A percentile compares a stretch with the other conserved stretches of the same genome.
Conservation (phyloP, 2,329 filamentous ascomycete genomes). For the Fonsecaea erecta region DNA sequence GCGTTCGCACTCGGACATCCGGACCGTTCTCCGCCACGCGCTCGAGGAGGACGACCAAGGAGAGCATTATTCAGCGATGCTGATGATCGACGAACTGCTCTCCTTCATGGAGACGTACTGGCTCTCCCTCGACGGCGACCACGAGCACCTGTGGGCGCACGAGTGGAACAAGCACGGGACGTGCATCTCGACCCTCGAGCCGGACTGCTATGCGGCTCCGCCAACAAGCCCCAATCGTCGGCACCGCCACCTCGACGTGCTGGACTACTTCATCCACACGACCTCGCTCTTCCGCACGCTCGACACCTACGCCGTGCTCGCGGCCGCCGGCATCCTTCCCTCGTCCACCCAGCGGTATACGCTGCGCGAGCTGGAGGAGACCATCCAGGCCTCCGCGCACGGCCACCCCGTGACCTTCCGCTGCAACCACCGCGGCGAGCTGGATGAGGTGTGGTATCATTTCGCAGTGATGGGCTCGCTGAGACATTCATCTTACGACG, state of each 20-base stretch:
- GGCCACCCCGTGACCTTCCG: constrained; percentile 63
- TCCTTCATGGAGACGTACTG: constrained; percentile 72
- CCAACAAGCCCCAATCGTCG: constrained; percentile 43
- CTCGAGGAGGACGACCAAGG: not conserved
- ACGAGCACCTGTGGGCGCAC: constrained; percentile 72
- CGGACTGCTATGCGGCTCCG: constrained; percentile 69
- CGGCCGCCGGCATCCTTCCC: constrained; percentile 64
- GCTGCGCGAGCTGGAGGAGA: constrained; percentile 61
- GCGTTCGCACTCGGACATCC: constrained; percentile 69
- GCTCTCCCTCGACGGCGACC: constrained; percentile 69
- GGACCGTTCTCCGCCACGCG: constrained; percentile 44
- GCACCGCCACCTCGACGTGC: constrained; percentile 57
- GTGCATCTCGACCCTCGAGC: constrained; percentile 67
- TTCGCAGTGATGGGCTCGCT: constrained; percentile 62
- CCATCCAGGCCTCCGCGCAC: constrained; percentile 59
- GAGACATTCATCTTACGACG: constrained; percentile 33
- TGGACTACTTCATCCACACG: constrained; percentile 70
- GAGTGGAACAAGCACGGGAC: constrained; percentile 78
- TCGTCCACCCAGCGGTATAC: constrained; percentile 62
- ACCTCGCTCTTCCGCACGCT: constrained; percentile 69
- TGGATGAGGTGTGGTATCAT: constrained; percentile 66
- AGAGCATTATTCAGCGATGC: not conserved
- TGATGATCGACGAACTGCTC: constrained; percentile 55
- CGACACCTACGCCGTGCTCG: constrained; percentile 67
- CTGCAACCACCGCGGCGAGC: constrained; percentile 57